Evolutionary conservation across 2,329 filamentous ascomycete genomes (phyloP).

Genomic region (Knoxdaviesia proteae): DNA sequence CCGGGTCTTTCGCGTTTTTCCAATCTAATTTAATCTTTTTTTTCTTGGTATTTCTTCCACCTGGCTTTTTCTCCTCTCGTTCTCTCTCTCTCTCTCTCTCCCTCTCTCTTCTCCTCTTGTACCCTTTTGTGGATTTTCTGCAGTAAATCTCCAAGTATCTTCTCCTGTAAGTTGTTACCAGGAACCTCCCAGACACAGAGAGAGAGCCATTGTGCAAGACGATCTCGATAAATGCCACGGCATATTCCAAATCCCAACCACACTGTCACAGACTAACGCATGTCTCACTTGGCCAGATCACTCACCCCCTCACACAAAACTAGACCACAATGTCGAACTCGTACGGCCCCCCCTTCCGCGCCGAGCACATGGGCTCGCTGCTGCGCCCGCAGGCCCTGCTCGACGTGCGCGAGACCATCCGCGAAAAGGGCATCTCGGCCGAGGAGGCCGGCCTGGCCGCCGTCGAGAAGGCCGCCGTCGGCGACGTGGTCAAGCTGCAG

Average conservation of each 20-base stretch:
- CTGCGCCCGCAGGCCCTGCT: slow-evolving; percentile 37
- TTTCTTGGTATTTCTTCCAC: too few relatives aligned
- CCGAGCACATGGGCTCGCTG: slow-evolving; percentile 56
- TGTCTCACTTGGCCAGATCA: too few relatives aligned
- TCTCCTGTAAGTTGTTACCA: too few relatives aligned
- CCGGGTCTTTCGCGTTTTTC: too few relatives aligned
- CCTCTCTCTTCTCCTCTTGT: not conserved
- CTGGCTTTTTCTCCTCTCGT: not conserved
- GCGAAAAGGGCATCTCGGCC: slow-evolving; percentile 17
- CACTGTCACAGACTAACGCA: too few relatives aligned
- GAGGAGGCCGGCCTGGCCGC: slow-evolving; percentile 33
- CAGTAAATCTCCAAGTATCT: too few relatives aligned
- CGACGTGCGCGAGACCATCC: slow-evolving; percentile 12
- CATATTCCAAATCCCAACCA: too few relatives aligned
- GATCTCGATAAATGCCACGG: too few relatives aligned
- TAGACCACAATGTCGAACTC: slow-evolving; percentile 1
- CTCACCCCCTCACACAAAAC: not conserved
- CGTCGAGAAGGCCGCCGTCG: slow-evolving; percentile 44
- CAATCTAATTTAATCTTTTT: too few relatives aligned
- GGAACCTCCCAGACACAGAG: too few relatives aligned
- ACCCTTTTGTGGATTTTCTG: not conserved
- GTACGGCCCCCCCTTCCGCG: slow-evolving; percentile 38
- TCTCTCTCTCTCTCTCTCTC: not conserved
- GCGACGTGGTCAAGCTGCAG: slow-evolving; percentile 47
- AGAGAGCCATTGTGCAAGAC: too few relatives aligned